Evolutionary conservation across 192 early-diverging fungal species (phyloP).

Genomic region (Thoreauomyces humboldtii): DNA sequence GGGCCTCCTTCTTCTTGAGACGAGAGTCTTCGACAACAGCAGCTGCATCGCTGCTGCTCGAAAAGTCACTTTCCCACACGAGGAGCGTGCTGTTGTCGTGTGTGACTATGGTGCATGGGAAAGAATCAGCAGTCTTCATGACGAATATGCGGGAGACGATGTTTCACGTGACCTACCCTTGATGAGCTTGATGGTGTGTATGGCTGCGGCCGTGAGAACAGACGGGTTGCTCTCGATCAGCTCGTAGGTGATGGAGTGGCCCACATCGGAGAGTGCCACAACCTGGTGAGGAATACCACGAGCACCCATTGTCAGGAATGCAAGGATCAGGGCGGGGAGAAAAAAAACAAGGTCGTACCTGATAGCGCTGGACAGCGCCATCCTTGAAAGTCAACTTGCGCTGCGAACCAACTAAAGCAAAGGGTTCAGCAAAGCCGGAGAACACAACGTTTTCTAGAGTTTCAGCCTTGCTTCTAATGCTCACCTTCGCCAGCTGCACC

Average conservation of each 20-base stretch:
- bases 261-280: constrained; percentile 32
- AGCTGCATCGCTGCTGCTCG: constrained; percentile 34
- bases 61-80: constrained; percentile 45
- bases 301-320: neutral
- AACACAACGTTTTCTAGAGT: too few relatives aligned
- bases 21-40: constrained; percentile 41
- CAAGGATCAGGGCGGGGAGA: neutral
- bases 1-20: constrained; percentile 43
- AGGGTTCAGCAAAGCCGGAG: neutral
- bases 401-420: constrained; percentile 31
- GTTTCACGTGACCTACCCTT: too few relatives aligned
- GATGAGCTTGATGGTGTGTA: constrained; percentile 37
- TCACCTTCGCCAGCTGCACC: constrained; percentile 18
- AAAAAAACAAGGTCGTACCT: too few relatives aligned
- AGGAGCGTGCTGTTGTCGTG: constrained; percentile 45
- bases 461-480: too few relatives aligned
- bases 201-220: constrained; percentile 26
- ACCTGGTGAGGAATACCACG: constrained; percentile 2
- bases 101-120: too few relatives aligned
- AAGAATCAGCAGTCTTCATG: too few relatives aligned
- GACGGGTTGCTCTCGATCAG: constrained; percentile 39
- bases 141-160: too few relatives aligned
- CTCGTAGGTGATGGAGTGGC: constrained; percentile 39
- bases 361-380: constrained; percentile 41
- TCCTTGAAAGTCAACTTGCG: constrained; percentile 46